Evolutionary conservation across 257 asterid genomes (phyloP).

Genomic region (Nemophila menziesii): DNA sequence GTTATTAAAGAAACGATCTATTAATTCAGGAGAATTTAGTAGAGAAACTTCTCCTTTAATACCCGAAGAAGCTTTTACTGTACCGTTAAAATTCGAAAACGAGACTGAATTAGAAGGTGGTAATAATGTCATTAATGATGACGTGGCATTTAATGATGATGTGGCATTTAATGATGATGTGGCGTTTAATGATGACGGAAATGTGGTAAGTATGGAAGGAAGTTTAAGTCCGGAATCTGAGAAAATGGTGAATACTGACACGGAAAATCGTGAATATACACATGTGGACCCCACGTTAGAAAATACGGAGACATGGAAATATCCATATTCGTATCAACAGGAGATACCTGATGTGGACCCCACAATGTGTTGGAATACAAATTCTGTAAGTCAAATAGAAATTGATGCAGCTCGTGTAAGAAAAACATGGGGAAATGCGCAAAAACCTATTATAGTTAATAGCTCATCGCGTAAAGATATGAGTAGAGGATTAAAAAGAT

Average conservation of each 20-base stretch:
- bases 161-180: too few species aligned
- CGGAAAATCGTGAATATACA: conserved; percentile 71
- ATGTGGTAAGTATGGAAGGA: conserved; percentile 12
- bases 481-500: conserved; percentile 71
- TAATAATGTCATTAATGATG: conserved; percentile 34
- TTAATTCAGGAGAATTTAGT: too few species aligned
- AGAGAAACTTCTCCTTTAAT: conserved; percentile 33
- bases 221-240: conserved; percentile 24
- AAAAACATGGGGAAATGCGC: conserved; percentile 76
- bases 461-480: conserved; percentile 57
- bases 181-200: conserved; percentile 15
- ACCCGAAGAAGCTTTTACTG: conserved; percentile 40
- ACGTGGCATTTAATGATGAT: too few species aligned
- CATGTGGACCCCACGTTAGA: too few species aligned
- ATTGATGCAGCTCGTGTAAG: conserved; percentile 57
- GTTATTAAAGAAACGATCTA: conserved; percentile 52
- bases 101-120: conserved; percentile 40
- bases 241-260: conserved; percentile 36
- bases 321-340: conserved; percentile 54
- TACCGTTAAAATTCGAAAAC: too few species aligned
- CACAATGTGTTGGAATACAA: conserved; percentile 60
- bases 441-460: conserved; percentile 42
- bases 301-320: conserved; percentile 43
- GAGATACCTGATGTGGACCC: conserved; percentile 72
- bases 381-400: conserved; percentile 58